Conservation (phyloP, 73 alveolate species). For the Blepharisma japonicum region DNA sequence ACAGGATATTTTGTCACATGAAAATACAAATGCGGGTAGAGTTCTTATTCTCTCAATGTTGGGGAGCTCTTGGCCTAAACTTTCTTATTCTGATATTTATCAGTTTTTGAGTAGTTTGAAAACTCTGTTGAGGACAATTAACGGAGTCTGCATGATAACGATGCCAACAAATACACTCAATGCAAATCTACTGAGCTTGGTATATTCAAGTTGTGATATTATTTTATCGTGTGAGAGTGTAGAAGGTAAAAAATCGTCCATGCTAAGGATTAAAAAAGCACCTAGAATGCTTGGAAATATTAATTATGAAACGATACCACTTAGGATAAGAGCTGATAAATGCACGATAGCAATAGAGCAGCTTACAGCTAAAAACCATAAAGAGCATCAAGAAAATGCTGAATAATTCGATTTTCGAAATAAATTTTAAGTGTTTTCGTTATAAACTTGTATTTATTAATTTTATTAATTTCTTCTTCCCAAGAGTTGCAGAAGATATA, state of each 20-base stretch:
- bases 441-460: neutral
- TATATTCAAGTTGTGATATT: neutral
- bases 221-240: neutral
- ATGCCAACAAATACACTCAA: neutral
- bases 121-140: neutral
- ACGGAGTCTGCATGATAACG: constrained; percentile 8
- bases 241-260: no score
- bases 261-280: no score
- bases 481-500: constrained; percentile 38
- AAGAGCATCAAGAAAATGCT: no score
- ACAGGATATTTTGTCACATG: no score
- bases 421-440: no score
- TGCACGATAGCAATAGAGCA: no score
- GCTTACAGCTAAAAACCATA: no score
- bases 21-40: neutral
- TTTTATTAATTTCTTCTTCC: constrained; percentile 1
- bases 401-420: no score
- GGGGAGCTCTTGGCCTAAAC: neutral
- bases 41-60: neutral
- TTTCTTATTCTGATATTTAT: constrained; percentile 7
- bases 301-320: no score
- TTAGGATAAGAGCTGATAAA: no score
- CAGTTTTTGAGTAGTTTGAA: neutral
- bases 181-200: neutral
- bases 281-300: no score